Evolutionary conservation across 805 yeast genomes (phyloP), one percentile per base, ranked within the genome.

Genomic region (Tetrapisispora nanseiensis): DNA sequence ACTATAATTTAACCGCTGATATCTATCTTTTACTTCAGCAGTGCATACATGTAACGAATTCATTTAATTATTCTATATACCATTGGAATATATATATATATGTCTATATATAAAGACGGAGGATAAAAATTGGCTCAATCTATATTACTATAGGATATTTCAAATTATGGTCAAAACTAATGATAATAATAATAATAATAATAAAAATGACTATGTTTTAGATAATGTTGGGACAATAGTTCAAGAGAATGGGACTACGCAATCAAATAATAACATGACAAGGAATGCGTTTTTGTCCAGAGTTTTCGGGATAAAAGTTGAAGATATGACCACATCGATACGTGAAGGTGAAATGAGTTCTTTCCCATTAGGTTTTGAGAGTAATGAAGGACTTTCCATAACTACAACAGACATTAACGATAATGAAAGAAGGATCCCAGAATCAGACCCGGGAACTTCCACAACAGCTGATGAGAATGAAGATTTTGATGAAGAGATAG

Each of bases 361-460:
- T 10, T 51, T 51, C 38, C 55, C 54, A 1, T 18, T 48, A 31
- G 26, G 29, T 6, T 23, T 27, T 18, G 24, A 18, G 18, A 33
- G 37, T 10, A 40, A 31, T 33, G 38, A 38, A n/a, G 16, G 33
- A 3, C 13, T 28, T 10, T 21, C 24, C 5, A 21, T 34, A 19
- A 20, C 19, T 18, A 28, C 24, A 9, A 24, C 13, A 3, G 39
- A 28, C 7, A 16, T 28, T 2, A 41, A 32, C 5, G 55, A 48
- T 12, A 51, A 52, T 21, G 61, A 50, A 16, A 33, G 42, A 13
- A 46, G 62, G 26, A 45, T 60, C 11, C 61, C 63, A 20, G 64
- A 61, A 40, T 61, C 66, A 3, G 66, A 61, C 40, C 65, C 56
- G 24, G 65, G 52, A 3, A 46, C 57, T 2, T 50, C 57, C 20